Evolutionary conservation across 331 rosid species (phyloP), one percentile per base, ranked within the genome.

Genomic region (Stylosanthes scabra): DNA sequence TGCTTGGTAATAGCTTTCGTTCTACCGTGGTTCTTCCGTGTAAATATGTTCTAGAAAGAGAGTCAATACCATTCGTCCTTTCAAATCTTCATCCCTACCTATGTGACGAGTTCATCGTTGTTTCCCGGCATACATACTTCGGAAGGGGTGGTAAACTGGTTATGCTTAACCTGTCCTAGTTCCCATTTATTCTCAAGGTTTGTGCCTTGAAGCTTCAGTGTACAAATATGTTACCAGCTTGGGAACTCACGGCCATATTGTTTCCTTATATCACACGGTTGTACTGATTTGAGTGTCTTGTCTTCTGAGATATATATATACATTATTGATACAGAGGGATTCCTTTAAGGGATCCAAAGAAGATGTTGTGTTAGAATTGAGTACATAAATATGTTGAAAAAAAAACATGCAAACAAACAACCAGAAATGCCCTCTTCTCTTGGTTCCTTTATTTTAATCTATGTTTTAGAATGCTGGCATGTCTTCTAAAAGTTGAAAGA

Each of bases 21-120:
- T 42, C 97, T 94, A 10, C 99, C 99, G 20, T 94, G 99, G 99
- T 94, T 94, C 82, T 88, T 94, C 65, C 97, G 92, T 76, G 87
- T 87, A 74, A 84, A 87, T 72, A 81, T 94, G 88, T 94, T 91
- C 88, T 94, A 88, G 85, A 34, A 34, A 59, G 44, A 72, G 71
- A 52, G 59, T 74, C 74, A 59, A 34, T 39, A 51, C 51, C 0
- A 15, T 72, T 57, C 77, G 45, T 71, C 78, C 63, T 62, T 61
- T 42, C 79, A 64, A 51, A 28, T 61, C 79, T 71, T 56, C 68
- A 52, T 70, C 46, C 54, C 71, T 44, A 69, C 55, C 50, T 74
- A 29, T 40, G 73, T 63, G 66, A 55, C 70, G 68, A 70, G 14
- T 73, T 63, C 75, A 52, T 71, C 56, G 13, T 39, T 59, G 75